Conservation (phyloP, 257 asterid genomes). For the Jasminum sambac region DNA sequence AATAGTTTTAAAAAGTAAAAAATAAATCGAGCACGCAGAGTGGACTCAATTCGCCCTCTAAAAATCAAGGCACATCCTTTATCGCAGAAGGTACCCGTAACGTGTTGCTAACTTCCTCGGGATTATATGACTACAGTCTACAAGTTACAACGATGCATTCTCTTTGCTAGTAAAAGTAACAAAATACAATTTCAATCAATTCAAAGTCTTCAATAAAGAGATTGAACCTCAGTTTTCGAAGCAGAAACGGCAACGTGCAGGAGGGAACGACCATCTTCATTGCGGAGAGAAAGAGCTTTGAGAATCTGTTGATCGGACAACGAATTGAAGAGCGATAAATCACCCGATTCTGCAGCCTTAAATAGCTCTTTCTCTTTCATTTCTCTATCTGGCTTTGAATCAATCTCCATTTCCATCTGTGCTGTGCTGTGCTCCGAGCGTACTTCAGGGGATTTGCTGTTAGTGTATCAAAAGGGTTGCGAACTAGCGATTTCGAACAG, state of each 20-base stretch:
- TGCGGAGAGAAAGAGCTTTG: conserved; percentile 62
- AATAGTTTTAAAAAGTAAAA: not conserved
- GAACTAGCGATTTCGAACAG: not conserved
- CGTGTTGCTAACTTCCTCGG: not conserved
- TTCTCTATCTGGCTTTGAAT: conserved; percentile 22
- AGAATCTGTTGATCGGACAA: conserved; percentile 57
- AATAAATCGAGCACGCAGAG: not conserved
- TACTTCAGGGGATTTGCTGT: not conserved
- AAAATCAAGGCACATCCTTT: not conserved
- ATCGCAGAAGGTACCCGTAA: not conserved
- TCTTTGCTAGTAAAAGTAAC: not conserved
- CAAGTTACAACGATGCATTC: conserved; percentile 6
- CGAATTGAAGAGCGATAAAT: conserved; percentile 54
- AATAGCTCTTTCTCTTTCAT: conserved; percentile 52
- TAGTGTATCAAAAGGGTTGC: not conserved
- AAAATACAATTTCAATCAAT: not conserved
- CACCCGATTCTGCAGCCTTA: conserved; percentile 76
- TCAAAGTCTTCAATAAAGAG: not conserved
- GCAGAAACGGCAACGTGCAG: conserved; percentile 93
- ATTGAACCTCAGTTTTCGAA: conserved; percentile 53
- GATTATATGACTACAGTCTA: not conserved
- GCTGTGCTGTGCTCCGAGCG: conserved; percentile 19
- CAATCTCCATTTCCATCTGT: conserved; percentile 59
- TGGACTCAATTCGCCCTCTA: not conserved
- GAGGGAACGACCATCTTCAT: conserved; percentile 89